Evolutionary conservation across 164 flowering plant genomes (phyloP).

Genomic region (Vitis labrusca): DNA sequence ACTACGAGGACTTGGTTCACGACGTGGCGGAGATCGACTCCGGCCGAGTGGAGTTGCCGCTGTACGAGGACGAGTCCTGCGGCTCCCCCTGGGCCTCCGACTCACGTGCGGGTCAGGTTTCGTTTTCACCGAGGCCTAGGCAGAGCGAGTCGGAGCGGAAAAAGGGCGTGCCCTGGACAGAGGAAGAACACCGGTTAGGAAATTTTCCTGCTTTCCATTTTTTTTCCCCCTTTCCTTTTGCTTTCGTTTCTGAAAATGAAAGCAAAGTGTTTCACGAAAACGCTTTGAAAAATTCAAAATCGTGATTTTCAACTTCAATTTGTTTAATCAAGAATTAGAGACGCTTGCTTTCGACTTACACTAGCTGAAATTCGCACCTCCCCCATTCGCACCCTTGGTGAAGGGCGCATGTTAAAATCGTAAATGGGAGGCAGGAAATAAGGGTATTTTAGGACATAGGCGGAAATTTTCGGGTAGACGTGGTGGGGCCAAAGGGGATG

Average conservation of each 20-base stretch:
- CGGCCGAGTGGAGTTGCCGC: slow-evolving; percentile 32
- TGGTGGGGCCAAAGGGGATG: no score
- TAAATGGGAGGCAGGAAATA: no score
- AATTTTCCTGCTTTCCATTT: not conserved
- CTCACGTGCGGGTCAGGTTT: slow-evolving; percentile 1
- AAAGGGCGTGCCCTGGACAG: slow-evolving; percentile 35
- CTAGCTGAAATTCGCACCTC: no score
- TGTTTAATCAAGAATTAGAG: no score
- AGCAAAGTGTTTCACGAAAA: no score
- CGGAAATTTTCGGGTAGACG: no score
- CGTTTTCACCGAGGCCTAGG: slow-evolving; percentile 5
- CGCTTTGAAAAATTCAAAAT: no score
- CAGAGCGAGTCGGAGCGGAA: slow-evolving; percentile 22
- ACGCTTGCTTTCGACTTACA: no score
- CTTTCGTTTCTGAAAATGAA: not conserved
- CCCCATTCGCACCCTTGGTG: no score
- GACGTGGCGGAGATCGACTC: slow-evolving; percentile 32
- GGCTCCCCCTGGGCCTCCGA: slow-evolving; percentile 1
- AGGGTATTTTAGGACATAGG: no score
- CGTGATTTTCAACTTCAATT: no score
- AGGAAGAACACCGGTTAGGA: slow-evolving; percentile 31
- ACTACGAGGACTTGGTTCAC: slow-evolving; percentile 28
- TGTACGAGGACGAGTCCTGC: slow-evolving; percentile 18
- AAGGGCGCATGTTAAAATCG: no score
- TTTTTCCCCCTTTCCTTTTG: not conserved